Percentiles rank a stretch among this genome's conserved stretches.
These are phyloP conservation scores for Entomortierella beljakovae DNA, from an alignment of 192 early-diverging fungal genomes.

Conservation along the genomic window DNA sequence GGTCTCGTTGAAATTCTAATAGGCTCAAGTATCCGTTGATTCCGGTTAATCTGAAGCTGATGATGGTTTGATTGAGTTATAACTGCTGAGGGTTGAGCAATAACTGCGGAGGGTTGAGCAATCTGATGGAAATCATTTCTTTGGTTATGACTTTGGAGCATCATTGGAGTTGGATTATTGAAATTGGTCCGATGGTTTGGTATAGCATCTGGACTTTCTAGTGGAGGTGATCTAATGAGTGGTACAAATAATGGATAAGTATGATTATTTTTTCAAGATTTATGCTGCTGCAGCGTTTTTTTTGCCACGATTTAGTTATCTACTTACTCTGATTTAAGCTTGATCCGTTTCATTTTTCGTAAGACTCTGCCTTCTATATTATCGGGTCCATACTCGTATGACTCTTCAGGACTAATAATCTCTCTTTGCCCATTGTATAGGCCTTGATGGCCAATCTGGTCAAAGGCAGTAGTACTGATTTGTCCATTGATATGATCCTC, in stretches of 20 bases:
- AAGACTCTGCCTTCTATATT: constrained; percentile 42
- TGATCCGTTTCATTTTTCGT: constrained; percentile 35
- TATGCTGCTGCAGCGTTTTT: neutral
- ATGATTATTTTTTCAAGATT: neutral
- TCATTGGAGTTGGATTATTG: neutral
- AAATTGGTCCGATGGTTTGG: neutral
- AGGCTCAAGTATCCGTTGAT: constrained; percentile 3
- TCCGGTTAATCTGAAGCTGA: neutral
- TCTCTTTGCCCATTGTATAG: neutral
- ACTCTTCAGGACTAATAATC: constrained; percentile 5
- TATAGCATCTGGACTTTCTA: neutral
- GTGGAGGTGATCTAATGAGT: constrained; percentile 2
- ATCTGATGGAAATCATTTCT: neutral
- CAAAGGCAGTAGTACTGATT: neutral
- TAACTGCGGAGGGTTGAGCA: too few relatives aligned
- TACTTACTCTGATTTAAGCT: constrained; percentile 43
- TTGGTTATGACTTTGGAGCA: neutral
- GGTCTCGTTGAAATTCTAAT: constrained; percentile 39
- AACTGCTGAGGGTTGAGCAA: neutral
- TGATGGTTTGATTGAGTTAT: neutral
- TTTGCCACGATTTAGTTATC: neutral
- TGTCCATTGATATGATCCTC: neutral
- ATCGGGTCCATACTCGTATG: constrained; percentile 11
- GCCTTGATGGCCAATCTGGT: neutral
- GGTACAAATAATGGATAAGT: neutral